Evolutionary conservation across 805 yeast genomes (phyloP).

Genomic region (Kluyveromyces lactis): DNA sequence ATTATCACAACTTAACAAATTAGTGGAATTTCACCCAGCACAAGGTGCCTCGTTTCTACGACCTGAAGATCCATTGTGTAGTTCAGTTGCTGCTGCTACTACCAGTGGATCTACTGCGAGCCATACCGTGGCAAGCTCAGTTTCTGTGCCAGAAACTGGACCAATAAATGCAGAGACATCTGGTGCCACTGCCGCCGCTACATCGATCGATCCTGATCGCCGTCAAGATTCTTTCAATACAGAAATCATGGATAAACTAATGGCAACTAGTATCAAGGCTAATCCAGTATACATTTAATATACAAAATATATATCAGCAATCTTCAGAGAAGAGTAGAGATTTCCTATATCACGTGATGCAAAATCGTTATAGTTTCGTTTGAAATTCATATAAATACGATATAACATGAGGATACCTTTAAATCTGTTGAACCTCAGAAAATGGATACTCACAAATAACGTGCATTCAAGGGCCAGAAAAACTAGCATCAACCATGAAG

Average conservation of each 20-base stretch:
- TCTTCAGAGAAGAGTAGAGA: too few relatives aligned
- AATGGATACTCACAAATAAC: too few relatives aligned
- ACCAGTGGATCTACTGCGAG: constrained; percentile 2
- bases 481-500: constrained; percentile 8
- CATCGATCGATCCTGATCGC: constrained; percentile 2
- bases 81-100: neutral
- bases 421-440: too few relatives aligned
- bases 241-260: constrained; percentile 26
- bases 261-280: constrained; percentile 26
- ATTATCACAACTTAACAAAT: constrained; percentile 35
- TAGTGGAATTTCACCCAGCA: constrained; percentile 52
- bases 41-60: constrained; percentile 35
- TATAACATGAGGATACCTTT: too few relatives aligned
- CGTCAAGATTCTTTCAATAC: constrained; percentile 15
- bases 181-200: constrained; percentile 3
- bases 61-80: neutral
- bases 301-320: too few relatives aligned
- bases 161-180: constrained; percentile 1
- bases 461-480: too few relatives aligned
- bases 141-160: constrained; percentile 2
- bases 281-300: constrained; percentile 24
- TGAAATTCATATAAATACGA: too few relatives aligned
- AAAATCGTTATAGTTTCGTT: too few relatives aligned
- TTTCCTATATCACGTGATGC: too few relatives aligned
- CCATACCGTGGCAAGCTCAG: neutral